These are phyloP conservation scores for Cytospora chrysosperma DNA, from an alignment of 2,329 filamentous ascomycete genomes.

Conservation along the genomic window DNA sequence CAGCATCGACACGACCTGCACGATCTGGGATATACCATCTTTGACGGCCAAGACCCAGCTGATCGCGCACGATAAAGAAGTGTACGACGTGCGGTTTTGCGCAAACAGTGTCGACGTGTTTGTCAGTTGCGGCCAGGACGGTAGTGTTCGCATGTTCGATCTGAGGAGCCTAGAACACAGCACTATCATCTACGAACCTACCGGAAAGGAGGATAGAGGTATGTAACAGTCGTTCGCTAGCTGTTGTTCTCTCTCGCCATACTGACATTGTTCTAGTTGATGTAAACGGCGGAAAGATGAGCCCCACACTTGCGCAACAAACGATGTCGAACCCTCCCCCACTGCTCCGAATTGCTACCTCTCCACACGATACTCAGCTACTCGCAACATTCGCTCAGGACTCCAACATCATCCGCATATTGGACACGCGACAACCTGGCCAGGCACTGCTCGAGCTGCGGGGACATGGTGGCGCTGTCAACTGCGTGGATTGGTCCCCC, in stretches of 20 bases:
- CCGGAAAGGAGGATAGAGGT: slow-evolving; percentile 78
- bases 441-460: slow-evolving; percentile 92
- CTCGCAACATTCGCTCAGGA: slow-evolving; percentile 97
- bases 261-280: slow-evolving; percentile 36
- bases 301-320: slow-evolving; percentile 73
- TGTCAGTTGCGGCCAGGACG: slow-evolving; percentile 95
- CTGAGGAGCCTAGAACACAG: slow-evolving; percentile 94
- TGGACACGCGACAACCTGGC: slow-evolving; percentile 93
- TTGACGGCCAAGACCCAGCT: slow-evolving; percentile 96
- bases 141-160: slow-evolving; percentile 98
- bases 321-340: slow-evolving; percentile 76
- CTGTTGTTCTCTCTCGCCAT: neutral
- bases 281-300: slow-evolving; percentile 61
- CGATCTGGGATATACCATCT: slow-evolving; percentile 98
- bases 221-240: slow-evolving; percentile 30
- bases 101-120: slow-evolving; percentile 98
- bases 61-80: slow-evolving; percentile 98
- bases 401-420: slow-evolving; percentile 86
- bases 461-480: slow-evolving; percentile 81
- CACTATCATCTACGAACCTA: slow-evolving; percentile 98
- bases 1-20: slow-evolving; percentile 98
- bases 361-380: slow-evolving; percentile 91
- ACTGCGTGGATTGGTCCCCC: slow-evolving; percentile 95
- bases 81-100: slow-evolving; percentile 97
- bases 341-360: slow-evolving; percentile 78